Percentiles rank a stretch among this genome's conserved stretches.
phyloP scores from a whole-genome alignment of 164 flowering plant genomes.

The Magnolia officinalis region DNA sequence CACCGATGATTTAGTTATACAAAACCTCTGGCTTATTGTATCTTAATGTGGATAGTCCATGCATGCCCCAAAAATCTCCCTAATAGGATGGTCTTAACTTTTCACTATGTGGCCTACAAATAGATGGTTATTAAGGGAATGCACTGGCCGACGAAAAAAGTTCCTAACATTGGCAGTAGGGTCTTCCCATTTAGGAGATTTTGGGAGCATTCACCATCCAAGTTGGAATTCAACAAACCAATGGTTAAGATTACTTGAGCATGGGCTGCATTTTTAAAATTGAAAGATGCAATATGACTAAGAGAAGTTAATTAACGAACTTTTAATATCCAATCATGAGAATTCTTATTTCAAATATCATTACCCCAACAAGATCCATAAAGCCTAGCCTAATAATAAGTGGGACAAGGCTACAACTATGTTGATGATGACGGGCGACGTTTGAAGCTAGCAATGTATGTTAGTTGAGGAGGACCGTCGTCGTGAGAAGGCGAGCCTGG shows the following conservation, averaged over 20 bases:
- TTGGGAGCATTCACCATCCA: background rate
- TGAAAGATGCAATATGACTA: background rate
- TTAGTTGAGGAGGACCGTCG: background rate
- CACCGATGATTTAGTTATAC: no score
- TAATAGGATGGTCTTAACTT: no score
- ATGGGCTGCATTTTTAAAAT: background rate
- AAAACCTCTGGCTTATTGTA: no score
- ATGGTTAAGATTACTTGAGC: background rate
- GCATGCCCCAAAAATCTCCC: no score
- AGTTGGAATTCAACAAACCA: background rate
- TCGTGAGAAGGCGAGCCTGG: background rate
- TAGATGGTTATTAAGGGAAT: no score
- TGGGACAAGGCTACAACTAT: background rate
- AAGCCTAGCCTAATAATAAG: background rate
- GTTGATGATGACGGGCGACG: background rate
- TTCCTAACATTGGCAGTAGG: background rate
- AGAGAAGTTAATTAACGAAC: no score
- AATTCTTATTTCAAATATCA: background rate
- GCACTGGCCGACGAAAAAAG: no score
- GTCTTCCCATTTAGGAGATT: background rate
- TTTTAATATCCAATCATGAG: background rate
- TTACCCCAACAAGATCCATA: background rate
- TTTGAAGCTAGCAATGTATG: background rate
- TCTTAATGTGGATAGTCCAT: no score
- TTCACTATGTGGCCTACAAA: no score